Conservation (phyloP, 2,329 filamentous ascomycete species). For the Microcyclosporella mali region DNA sequence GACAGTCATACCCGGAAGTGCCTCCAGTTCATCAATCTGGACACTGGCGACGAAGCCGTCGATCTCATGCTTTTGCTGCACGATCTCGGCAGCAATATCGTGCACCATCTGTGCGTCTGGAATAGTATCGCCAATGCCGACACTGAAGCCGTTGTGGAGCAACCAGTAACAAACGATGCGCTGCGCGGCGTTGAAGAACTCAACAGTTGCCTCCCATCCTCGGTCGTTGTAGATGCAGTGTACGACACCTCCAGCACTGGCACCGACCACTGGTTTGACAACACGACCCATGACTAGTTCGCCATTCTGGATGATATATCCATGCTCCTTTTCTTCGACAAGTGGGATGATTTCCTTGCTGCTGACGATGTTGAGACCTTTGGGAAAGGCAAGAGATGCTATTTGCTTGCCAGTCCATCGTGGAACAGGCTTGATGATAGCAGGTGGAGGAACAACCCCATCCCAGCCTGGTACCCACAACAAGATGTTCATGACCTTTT, state of each 20-base stretch:
- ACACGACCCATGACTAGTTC: constrained; percentile 86
- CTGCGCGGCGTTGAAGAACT: constrained; percentile 93
- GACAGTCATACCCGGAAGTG: constrained; percentile 96
- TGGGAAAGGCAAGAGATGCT: constrained; percentile 84
- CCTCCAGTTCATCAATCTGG: constrained; percentile 79
- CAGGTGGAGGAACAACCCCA: constrained; percentile 83
- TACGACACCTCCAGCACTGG: constrained; percentile 81
- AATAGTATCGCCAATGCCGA: constrained; percentile 96
- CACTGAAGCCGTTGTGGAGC: constrained; percentile 91
- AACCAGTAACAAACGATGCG: constrained; percentile 97
- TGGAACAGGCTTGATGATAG: constrained; percentile 86
- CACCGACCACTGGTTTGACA: constrained; percentile 91
- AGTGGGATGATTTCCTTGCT: constrained; percentile 26
- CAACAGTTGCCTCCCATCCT: constrained; percentile 76
- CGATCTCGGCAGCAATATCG: constrained; percentile 76
- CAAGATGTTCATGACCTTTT: constrained; percentile 93
- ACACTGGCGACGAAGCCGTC: constrained; percentile 68
- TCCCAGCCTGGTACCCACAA: constrained; percentile 98
- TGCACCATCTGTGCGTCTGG: constrained; percentile 79
- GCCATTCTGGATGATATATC: constrained; percentile 74
- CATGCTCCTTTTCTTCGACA: constrained; percentile 48
- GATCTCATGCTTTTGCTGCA: constrained; percentile 75
- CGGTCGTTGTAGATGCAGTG: constrained; percentile 96
- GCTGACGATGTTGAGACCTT: constrained; percentile 68
- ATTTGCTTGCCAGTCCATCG: constrained; percentile 99